phyloP scores from a whole-genome alignment of 139 green algal species.

The Haematococcus lacustris region DNA sequence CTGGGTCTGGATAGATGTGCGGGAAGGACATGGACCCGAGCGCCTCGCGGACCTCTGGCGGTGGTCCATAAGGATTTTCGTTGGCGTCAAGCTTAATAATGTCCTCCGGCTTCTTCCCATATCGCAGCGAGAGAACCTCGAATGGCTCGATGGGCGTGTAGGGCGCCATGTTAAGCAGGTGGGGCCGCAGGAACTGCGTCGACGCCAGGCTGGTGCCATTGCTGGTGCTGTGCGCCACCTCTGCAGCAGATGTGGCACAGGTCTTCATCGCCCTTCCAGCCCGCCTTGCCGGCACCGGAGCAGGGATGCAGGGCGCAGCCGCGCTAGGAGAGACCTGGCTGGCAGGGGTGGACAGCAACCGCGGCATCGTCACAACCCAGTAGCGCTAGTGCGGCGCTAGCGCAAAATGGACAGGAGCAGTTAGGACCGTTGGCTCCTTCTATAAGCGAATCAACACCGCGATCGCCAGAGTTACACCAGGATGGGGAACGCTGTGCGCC shows the following conservation, averaged over 20 bases:
- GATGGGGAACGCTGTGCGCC: no score
- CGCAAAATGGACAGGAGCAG: no score
- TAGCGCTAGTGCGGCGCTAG: background rate
- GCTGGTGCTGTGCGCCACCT: background rate
- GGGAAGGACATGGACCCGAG: conserved; percentile 85
- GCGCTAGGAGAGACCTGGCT: background rate
- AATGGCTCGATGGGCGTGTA: conserved; percentile 99
- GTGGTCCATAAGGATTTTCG: conserved; percentile 98
- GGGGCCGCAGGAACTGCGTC: conserved; percentile 72
- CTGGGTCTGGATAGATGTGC: conserved; percentile 97
- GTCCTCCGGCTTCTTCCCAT: conserved; percentile 74
- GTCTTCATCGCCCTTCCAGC: background rate
- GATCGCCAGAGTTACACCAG: no score
- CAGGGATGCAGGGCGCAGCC: background rate
- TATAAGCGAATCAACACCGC: no score
- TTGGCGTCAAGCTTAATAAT: conserved; percentile 99
- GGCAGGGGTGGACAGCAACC: background rate
- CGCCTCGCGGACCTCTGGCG: conserved; percentile 85
- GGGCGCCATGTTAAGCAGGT: conserved; percentile 81
- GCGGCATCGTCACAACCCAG: background rate
- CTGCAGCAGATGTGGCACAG: background rate
- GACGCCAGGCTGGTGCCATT: background rate
- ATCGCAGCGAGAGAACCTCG: conserved; percentile 74
- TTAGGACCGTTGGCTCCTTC: no score
- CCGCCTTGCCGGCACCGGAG: background rate